Base-by-base conservation (phyloP, 768 basidiomycete genomes). In the Pilatotrama ljubarskyi region DNA sequence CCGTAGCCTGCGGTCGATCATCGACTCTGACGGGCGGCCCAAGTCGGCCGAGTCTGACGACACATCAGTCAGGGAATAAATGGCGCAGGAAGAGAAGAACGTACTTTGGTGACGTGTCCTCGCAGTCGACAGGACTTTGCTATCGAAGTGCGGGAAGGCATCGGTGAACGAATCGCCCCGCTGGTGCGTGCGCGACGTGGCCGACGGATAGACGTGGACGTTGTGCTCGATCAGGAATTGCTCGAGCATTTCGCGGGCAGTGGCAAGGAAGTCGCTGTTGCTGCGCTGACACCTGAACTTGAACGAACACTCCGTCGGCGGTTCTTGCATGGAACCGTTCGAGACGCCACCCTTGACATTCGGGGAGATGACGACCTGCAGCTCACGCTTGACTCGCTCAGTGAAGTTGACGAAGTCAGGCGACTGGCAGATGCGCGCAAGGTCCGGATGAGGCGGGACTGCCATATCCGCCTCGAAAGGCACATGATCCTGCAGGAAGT, bases 391-490 rank as follows among this genome's bases (percentile, higher is more conserved):
- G 73, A 97, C 83, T 52, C 89, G 87, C 64, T 98, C 95, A 9
- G 88, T 85, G 61, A 98, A 86, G n/a, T 83, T 82, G 48, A 78
- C 79, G 72, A 95, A 98, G 46, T 98, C 95, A n/a, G 87, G 74
- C 2, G 91, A 87, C 29, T 83, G 74, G 66, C 87, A 86, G 41
- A 98, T 77, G 32, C 84, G 81, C 14, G 88, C 82, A 35, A 98
- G 79, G 57, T 97, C 95, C 13, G 84, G 74, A 65, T 85, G 88
- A 10, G 91, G 88, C 5, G 95, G 95, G 22, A 98, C 86, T 41
- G 88, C 85, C 84, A 96, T 90, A 66, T 96, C 93, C 14, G 94
- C 95, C 73, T 98, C 95, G 69, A 96, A 96, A 3, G 94, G 95
- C 60, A 98, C 93, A 68, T 96, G 93, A 70, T 97, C 94, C 94